Conservation (phyloP, 1,139 yeast genomes). For the Suhomyces chickasaworum region DNA sequence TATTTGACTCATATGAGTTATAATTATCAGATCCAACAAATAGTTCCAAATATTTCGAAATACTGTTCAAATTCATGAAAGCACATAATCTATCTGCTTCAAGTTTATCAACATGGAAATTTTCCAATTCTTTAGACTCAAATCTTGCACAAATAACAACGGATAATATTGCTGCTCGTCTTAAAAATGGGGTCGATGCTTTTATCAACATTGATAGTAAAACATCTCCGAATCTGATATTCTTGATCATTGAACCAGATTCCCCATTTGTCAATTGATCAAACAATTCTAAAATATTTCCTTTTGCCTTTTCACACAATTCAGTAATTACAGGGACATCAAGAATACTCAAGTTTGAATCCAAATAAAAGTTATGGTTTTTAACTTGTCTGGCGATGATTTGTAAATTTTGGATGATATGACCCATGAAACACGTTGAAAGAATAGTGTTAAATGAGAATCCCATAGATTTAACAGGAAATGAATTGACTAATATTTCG, state of each 20-base stretch:
- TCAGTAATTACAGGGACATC: slow-evolving; percentile 39
- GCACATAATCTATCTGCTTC: slow-evolving; percentile 63
- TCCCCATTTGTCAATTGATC: background rate
- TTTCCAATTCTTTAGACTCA: slow-evolving; percentile 34
- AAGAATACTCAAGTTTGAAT: slow-evolving; percentile 27
- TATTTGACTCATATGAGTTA: slow-evolving; percentile 17
- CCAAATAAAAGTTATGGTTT: slow-evolving; percentile 26
- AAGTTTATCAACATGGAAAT: slow-evolving; percentile 20
- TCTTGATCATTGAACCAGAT: slow-evolving; percentile 1
- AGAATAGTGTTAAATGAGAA: slow-evolving; percentile 44
- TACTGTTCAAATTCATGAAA: slow-evolving; percentile 53
- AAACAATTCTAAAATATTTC: slow-evolving; percentile 1
- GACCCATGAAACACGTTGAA: slow-evolving; percentile 43
- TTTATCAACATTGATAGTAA: slow-evolving; percentile 59
- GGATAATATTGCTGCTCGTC: slow-evolving; percentile 65
- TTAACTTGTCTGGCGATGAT: slow-evolving; percentile 29
- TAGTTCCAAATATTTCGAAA: slow-evolving; percentile 15
- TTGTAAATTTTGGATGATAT: slow-evolving; percentile 36
- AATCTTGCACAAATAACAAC: slow-evolving; percentile 59
- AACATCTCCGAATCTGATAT: slow-evolving; percentile 34
- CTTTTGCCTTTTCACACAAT: slow-evolving; percentile 9
- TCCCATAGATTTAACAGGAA: slow-evolving; percentile 45
- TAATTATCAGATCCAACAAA: slow-evolving; percentile 6
- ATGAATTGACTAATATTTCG: slow-evolving; percentile 49
- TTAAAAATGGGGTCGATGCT: slow-evolving; percentile 63